These are phyloP conservation scores for Peniophora sp. DNA, from an alignment of 1,284 basidiomycete genomes.

Conservation along the genomic window DNA sequence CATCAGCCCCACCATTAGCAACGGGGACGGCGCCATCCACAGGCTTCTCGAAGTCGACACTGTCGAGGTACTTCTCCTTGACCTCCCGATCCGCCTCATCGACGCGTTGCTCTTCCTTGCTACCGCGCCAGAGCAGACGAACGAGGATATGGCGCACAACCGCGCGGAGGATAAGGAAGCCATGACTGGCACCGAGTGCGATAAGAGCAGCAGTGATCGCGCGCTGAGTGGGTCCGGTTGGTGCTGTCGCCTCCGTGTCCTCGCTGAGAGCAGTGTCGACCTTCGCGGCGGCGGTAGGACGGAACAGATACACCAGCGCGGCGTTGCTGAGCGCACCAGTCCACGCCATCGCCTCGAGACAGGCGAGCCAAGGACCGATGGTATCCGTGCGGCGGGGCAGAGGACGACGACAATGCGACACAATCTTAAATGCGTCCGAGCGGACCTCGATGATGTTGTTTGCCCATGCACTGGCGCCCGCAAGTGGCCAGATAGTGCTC, in stretches of 20 bases:
- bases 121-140: slow-evolving; percentile 66
- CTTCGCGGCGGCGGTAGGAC: slow-evolving; percentile 18
- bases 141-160: slow-evolving; percentile 68
- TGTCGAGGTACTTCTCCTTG: slow-evolving; percentile 50
- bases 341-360: slow-evolving; percentile 84
- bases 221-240: neutral
- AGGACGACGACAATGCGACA: slow-evolving; percentile 78
- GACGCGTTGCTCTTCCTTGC: slow-evolving; percentile 50
- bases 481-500: slow-evolving; percentile 93
- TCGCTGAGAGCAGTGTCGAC: slow-evolving; percentile 15
- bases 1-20: slow-evolving; percentile 11
- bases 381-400: slow-evolving; percentile 82
- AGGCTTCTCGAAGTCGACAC: slow-evolving; percentile 18
- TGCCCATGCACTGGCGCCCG: slow-evolving; percentile 70
- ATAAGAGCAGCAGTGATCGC: slow-evolving; percentile 40
- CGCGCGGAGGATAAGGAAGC: slow-evolving; percentile 61
- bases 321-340: slow-evolving; percentile 79
- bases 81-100: slow-evolving; percentile 52
- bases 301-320: slow-evolving; percentile 82
- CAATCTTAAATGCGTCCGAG: slow-evolving; percentile 93
- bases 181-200: slow-evolving; percentile 74
- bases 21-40: neutral
- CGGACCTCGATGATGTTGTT: slow-evolving; percentile 92
- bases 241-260: neutral
- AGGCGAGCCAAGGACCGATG: slow-evolving; percentile 92